phyloP scores from a whole-genome alignment of 768 basidiomycete species.

The Kwoniella dejecticola region DNA sequence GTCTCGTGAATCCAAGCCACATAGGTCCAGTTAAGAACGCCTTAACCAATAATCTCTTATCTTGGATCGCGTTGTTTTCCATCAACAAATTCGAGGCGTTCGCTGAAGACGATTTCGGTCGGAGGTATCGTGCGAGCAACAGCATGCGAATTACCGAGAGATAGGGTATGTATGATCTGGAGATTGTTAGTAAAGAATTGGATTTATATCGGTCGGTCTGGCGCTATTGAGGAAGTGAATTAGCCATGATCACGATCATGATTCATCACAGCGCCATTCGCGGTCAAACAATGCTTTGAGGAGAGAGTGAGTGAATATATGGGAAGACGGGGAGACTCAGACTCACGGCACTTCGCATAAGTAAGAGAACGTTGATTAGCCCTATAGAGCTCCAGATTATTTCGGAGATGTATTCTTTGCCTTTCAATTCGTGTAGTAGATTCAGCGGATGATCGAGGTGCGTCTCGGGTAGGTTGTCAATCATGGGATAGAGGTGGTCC shows the following conservation, averaged over 20 bases:
- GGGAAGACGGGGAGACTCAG: too few species aligned
- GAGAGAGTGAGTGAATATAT: background rate
- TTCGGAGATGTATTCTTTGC: constrained; percentile 37
- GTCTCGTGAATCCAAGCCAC: constrained; percentile 61
- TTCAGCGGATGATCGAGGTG: constrained; percentile 35
- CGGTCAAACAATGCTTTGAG: too few species aligned
- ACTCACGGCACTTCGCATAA: constrained; percentile 27
- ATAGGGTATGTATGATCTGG: constrained; percentile 63
- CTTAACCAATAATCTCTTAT: constrained; percentile 73
- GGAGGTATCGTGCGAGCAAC: constrained; percentile 71
- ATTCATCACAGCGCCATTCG: too few species aligned
- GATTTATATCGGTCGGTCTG: constrained; percentile 53
- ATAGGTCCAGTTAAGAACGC: constrained; percentile 82
- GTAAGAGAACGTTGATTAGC: constrained; percentile 29
- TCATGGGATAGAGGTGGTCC: constrained; percentile 58
- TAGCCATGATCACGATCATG: too few species aligned
- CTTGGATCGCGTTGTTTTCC: constrained; percentile 74
- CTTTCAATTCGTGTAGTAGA: constrained; percentile 33
- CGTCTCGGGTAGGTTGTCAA: constrained; percentile 23
- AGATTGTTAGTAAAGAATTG: constrained; percentile 56
- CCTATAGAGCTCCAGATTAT: constrained; percentile 28
- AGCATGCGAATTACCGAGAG: constrained; percentile 69
- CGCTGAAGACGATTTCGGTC: constrained; percentile 61
- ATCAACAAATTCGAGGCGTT: constrained; percentile 62
- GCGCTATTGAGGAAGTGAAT: constrained; percentile 11